Evolutionary conservation across 2,329 filamentous ascomycete genomes (phyloP), one percentile per base, ranked within the genome.

Genomic region (Thelonectria rubi): DNA sequence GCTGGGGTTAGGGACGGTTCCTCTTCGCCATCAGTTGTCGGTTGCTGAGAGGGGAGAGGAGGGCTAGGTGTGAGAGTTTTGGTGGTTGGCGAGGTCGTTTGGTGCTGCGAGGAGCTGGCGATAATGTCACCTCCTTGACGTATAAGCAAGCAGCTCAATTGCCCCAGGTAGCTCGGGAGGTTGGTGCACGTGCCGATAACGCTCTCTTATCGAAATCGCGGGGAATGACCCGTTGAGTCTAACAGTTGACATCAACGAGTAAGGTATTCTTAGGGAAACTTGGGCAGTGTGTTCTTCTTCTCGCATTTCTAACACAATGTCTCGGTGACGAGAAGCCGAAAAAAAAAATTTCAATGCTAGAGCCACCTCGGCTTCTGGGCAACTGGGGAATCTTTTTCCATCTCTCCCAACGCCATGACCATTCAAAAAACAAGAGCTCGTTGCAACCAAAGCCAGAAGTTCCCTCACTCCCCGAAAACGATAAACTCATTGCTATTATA

Each of bases 321-420:
- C 15, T 37, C 34, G 34, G 14, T 11, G 17, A 43, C 7, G 18
- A 30, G 62, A 69, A 54, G 64, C 58, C 21, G 32, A 40, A 55
- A 68, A 70, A 71, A 45, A n/a, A n/a, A n/a, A n/a, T n/a, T n/a
- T 51, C 50, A 60, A 56, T 51, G 10, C 5, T 30, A 56, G 24
- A 60, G 60, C 60, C 66, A 64, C 66, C 64, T 63, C 53, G 34
- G 60, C 53, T 53, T 51, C 63, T 32, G 57, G 54, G 61, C 58
- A 64, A 51, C 45, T 64, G 69, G 74, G 74, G 68, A 74, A 73
- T 75, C 68, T 60, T 71, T 30, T 70, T 71, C 53, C 66, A 56
- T 69, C 61, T 68, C 69, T 68, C 70, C 66, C 58, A 71, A 71
- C 69, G 69, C 69, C 69, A 42, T 58, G 57, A 63, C 63, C 66